These are phyloP conservation scores for Cercophora sp. DNA, from an alignment of 495 filamentous ascomycete genomes.

Conservation along the genomic window DNA sequence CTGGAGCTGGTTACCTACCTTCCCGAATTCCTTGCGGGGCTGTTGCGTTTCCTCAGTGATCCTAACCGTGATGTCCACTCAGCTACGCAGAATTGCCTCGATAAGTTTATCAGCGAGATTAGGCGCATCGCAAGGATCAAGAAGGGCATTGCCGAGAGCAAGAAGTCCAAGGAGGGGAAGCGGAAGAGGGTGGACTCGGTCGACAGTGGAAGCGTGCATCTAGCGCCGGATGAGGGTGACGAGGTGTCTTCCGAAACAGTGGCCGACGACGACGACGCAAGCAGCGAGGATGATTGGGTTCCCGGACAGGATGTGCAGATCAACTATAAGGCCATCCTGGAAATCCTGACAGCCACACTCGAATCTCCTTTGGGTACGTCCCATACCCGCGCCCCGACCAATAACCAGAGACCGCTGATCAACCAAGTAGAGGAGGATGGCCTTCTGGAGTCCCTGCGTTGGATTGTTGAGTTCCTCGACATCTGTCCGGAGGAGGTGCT, in stretches of 20 bases:
- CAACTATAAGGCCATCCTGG: constrained; percentile 84
- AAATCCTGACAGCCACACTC: constrained; percentile 87
- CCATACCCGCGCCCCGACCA: not conserved
- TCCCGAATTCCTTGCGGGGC: constrained; percentile 84
- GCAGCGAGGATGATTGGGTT: constrained; percentile 87
- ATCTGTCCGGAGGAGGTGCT: constrained; percentile 98
- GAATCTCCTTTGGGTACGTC: constrained; percentile 72
- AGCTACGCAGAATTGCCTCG: constrained; percentile 83
- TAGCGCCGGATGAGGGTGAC: constrained; percentile 41
- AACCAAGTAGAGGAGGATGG: constrained; percentile 71
- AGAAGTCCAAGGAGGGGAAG: constrained; percentile 65
- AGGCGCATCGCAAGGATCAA: constrained; percentile 90
- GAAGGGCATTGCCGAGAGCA: constrained; percentile 85
- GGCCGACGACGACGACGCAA: constrained; percentile 53
- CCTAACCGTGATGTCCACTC: constrained; percentile 89
- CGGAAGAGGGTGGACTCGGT: constrained; percentile 61
- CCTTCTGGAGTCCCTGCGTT: constrained; percentile 82
- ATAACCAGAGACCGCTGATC: constrained; percentile 18
- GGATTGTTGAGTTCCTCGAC: constrained; percentile 95
- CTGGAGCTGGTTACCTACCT: constrained; percentile 90
- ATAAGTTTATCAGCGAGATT: constrained; percentile 89
- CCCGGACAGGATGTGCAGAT: constrained; percentile 96
- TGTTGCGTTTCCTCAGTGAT: constrained; percentile 90
- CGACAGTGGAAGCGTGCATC: constrained; percentile 53
- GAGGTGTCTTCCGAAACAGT: constrained; percentile 57